Percentiles rank a stretch among this genome's conserved stretches.
These are phyloP conservation scores for Alternaria arbusti DNA, from an alignment of 2,329 filamentous ascomycete species.

Conservation along the genomic window DNA sequence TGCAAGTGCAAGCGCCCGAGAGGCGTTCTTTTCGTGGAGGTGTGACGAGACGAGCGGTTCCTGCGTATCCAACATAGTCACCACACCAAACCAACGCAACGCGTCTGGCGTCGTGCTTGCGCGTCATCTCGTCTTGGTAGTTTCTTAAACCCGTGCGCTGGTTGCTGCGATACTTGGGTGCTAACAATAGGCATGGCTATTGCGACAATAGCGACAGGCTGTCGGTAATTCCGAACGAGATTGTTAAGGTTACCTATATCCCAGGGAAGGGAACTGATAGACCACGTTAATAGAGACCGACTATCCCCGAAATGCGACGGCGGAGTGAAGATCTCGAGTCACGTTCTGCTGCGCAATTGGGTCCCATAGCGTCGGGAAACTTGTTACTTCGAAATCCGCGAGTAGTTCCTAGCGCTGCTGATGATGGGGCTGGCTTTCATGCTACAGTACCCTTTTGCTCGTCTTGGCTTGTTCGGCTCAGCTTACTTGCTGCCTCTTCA, in stretches of 20 bases:
- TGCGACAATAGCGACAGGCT: neutral
- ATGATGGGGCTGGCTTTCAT: neutral
- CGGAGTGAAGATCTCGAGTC: neutral
- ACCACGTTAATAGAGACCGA: neutral
- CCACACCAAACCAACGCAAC: neutral
- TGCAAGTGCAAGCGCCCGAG: neutral
- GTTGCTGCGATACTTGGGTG: neutral
- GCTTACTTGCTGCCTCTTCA: neutral
- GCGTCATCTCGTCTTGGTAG: neutral
- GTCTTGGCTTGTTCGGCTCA: neutral
- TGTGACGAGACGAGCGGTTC: slow-evolving; percentile 4
- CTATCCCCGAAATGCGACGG: neutral
- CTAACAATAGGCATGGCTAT: slow-evolving; percentile 1
- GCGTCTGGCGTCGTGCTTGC: neutral
- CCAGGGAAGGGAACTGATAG: neutral
- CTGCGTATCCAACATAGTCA: neutral
- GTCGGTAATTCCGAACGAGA: neutral
- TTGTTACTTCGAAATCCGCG: neutral
- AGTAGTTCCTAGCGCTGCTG: neutral
- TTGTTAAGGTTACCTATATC: neutral
- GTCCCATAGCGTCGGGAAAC: neutral
- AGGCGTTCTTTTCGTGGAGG: neutral
- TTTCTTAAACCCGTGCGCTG: neutral
- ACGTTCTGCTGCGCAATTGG: slow-evolving; percentile 8
- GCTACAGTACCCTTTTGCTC: neutral